A percentile compares a stretch with the other conserved stretches of the same genome.
phyloP scores from a whole-genome alignment of 2,329 filamentous ascomycete genomes.

The Fusarium zealandicum region DNA sequence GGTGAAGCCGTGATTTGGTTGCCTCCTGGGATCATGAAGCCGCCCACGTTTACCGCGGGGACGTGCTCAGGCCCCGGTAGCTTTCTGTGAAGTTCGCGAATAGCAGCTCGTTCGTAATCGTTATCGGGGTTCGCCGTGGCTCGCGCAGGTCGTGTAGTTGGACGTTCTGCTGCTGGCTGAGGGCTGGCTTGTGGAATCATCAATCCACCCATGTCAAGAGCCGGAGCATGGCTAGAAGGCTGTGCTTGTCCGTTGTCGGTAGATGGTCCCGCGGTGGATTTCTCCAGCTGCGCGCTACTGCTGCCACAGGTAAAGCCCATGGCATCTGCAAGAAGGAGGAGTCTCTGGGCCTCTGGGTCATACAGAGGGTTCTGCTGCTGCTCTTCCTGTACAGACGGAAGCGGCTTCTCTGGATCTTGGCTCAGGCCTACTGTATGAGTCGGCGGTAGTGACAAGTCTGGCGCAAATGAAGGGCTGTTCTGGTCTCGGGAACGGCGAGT shows the following conservation, averaged over 20 bases:
- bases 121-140: neutral
- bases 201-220: constrained; percentile 7
- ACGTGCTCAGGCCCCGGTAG: neutral
- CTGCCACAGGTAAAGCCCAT: neutral
- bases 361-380: neutral
- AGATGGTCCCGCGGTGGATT: neutral
- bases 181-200: constrained; percentile 2
- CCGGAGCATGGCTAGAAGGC: neutral
- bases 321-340: neutral
- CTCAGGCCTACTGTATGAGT: neutral
- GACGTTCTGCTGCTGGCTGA: neutral
- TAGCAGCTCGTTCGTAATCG: neutral
- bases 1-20: constrained; percentile 1
- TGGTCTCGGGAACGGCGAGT: neutral
- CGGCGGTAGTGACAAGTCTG: neutral
- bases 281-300: neutral
- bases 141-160: neutral
- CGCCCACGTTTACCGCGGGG: neutral
- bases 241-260: neutral
- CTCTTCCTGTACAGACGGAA: neutral
- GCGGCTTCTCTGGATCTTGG: neutral
- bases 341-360: neutral
- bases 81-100: neutral
- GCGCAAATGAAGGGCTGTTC: too few relatives aligned
- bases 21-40: constrained; percentile 21